Conservation (phyloP, 2,329 filamentous ascomycete genomes). For the Lasiodiplodia hormozganensis region DNA sequence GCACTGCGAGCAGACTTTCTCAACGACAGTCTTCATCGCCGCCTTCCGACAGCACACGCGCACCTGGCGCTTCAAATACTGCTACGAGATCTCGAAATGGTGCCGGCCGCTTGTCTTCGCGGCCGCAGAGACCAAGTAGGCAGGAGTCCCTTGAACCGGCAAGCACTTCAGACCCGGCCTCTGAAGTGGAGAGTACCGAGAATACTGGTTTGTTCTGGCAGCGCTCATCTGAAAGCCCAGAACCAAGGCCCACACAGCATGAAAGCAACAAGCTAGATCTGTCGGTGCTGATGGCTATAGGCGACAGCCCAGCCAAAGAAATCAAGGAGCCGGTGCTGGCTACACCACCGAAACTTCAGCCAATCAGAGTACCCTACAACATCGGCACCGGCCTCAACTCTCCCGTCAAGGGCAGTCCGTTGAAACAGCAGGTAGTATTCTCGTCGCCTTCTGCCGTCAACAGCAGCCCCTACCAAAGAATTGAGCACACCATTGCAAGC, state of each 20-base stretch:
- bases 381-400: slow-evolving; percentile 9
- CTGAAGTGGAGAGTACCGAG: slow-evolving; percentile 29
- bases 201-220: slow-evolving; percentile 49
- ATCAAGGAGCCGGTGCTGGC: neutral
- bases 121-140: neutral
- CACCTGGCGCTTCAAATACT: neutral
- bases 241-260: slow-evolving; percentile 35
- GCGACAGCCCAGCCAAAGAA: slow-evolving; percentile 36
- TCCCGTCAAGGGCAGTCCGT: slow-evolving; percentile 20
- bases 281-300: slow-evolving; percentile 40
- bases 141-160: slow-evolving; percentile 44
- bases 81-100: neutral
- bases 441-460: slow-evolving; percentile 24
- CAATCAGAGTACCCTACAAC: slow-evolving; percentile 21
- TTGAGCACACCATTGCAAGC: slow-evolving; percentile 22
- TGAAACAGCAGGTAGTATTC: slow-evolving; percentile 27
- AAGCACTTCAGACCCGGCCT: slow-evolving; percentile 9
- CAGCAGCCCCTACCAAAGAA: slow-evolving; percentile 24
- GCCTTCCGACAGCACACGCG: slow-evolving; percentile 35
- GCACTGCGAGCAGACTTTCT: slow-evolving; percentile 49
- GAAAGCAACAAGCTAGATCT: slow-evolving; percentile 41
- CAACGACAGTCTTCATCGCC: slow-evolving; percentile 35
- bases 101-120: neutral
- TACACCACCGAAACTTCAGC: slow-evolving; percentile 5
- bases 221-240: slow-evolving; percentile 34